Base-by-base conservation (phyloP, 139 green algal species). In the Closterium sp. region DNA sequence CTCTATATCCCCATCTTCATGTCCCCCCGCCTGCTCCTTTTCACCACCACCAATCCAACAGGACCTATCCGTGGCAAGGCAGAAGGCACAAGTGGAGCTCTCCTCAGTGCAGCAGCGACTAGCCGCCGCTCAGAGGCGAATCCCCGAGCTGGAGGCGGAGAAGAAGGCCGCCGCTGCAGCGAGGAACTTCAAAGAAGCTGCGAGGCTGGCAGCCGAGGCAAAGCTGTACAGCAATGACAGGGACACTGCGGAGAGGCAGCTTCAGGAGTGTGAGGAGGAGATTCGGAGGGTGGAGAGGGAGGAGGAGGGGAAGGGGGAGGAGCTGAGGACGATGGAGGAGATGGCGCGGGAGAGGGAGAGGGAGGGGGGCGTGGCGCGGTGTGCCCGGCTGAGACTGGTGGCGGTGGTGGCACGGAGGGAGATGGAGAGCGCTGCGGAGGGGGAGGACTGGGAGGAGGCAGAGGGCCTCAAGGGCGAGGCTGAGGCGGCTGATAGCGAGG, bases 391-490 rank as follows among this genome's bases (percentile, higher is more conserved):
- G 34, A 33, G 89, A 23, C 34, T 91, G 33, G 55, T 88, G 9
- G 83, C 83, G 19, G 83, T 10, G 19, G 89, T 64, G 6, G 89
- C 89, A 12, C 21, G 84, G 84, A 43, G 19, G 16, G 83, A 91
- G 30, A 91, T 91, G 89, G 89, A 87, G 25, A 34, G 31, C 7
- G 89, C 89, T 33, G 89, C 89, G 10, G 89, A 91, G 69, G 84
- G 23, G 25, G 89, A 91, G 69, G 89, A 91, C 84, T 91, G 88
- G 12, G 89, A 88, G 84, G 84, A 91, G 89, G 89, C 89, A 12
- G 89, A 88, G 34, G 81, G 83, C 28, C 84, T 91, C 30, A 89
- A 16, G 64, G 12, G 10, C 16, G 64, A 83, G 64, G 64, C 64
- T 10, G 64, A 83, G 64, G 64, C 64, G 16, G 64, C 64, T 10